Conservation (phyloP, 202 grass and related monocot genomes). For the Setaria italica region DNA sequence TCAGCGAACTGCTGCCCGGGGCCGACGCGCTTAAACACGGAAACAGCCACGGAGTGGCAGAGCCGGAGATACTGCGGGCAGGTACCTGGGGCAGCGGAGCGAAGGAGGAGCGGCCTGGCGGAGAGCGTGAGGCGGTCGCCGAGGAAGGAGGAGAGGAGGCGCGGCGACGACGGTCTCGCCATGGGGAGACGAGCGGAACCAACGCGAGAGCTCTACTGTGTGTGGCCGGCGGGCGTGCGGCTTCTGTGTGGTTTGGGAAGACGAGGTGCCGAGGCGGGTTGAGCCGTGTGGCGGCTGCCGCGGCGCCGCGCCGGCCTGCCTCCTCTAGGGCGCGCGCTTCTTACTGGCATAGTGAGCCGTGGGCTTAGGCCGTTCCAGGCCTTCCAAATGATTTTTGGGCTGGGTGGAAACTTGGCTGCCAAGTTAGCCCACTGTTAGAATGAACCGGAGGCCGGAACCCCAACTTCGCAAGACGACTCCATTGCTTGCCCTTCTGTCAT, state of each 20-base stretch:
- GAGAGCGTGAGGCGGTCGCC: slow-evolving; percentile 62
- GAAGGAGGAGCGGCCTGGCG: slow-evolving; percentile 49
- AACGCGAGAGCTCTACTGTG: slow-evolving; percentile 13
- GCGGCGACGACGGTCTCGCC: slow-evolving; percentile 64
- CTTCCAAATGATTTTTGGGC: not conserved
- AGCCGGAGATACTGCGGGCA: not conserved
- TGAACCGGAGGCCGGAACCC: not conserved
- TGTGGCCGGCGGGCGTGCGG: not conserved
- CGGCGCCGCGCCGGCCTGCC: not conserved
- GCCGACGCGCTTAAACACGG: not conserved
- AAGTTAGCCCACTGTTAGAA: not conserved
- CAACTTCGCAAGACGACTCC: not conserved
- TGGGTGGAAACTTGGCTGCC: not conserved
- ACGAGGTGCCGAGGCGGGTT: not conserved
- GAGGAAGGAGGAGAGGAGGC: slow-evolving; percentile 75
- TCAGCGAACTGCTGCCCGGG: slow-evolving; percentile 29
- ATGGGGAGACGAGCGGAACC: slow-evolving; percentile 36
- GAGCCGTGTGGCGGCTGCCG: not conserved
- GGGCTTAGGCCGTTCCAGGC: not conserved
- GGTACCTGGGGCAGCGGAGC: slow-evolving; percentile 35
- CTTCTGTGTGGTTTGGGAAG: not conserved
- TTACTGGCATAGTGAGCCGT: not conserved
- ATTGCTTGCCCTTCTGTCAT: not conserved
- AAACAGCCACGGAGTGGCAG: not conserved
- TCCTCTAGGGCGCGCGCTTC: too few relatives aligned